phyloP scores from a whole-genome alignment of 805 yeast species.

The Candida awuae region DNA sequence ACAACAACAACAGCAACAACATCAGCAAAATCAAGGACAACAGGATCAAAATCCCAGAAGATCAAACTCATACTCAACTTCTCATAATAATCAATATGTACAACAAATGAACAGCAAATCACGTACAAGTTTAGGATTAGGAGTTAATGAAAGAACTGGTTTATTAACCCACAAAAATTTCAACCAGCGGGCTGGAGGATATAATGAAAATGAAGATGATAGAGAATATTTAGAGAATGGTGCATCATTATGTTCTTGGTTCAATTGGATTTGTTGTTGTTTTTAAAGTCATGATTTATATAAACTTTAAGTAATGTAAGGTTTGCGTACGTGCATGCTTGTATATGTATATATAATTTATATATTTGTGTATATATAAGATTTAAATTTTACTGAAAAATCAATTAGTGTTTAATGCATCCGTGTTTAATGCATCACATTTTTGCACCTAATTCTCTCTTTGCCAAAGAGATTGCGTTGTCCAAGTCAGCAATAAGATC shows the following conservation, averaged over 20 bases:
- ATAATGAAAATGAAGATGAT: neutral
- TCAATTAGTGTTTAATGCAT: too few relatives aligned
- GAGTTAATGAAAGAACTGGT: conserved; percentile 7
- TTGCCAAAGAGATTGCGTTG: conserved; percentile 60
- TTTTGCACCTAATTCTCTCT: conserved; percentile 23
- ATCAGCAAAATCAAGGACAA: conserved; percentile 11
- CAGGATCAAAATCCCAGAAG: conserved; percentile 9
- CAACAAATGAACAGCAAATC: too few relatives aligned
- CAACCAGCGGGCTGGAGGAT: neutral
- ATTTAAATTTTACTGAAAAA: too few relatives aligned
- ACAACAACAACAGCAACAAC: conserved; percentile 8
- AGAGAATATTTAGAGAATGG: too few relatives aligned
- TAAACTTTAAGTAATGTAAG: neutral
- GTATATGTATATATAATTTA: neutral
- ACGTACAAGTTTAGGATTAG: conserved; percentile 2
- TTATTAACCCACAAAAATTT: neutral
- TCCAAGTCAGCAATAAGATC: conserved; percentile 80
- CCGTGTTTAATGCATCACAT: conserved; percentile 1
- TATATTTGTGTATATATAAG: too few relatives aligned
- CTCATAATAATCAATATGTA: too few relatives aligned
- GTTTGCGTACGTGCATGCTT: too few relatives aligned
- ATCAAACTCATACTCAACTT: neutral
- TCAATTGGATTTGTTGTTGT: conserved; percentile 8
- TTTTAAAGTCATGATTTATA: neutral
- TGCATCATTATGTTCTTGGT: neutral